Percentiles rank a stretch among this genome's conserved stretches.
Evolutionary conservation across 129 eudicot species (phyloP).

Genomic region (Sambucus nigra): DNA sequence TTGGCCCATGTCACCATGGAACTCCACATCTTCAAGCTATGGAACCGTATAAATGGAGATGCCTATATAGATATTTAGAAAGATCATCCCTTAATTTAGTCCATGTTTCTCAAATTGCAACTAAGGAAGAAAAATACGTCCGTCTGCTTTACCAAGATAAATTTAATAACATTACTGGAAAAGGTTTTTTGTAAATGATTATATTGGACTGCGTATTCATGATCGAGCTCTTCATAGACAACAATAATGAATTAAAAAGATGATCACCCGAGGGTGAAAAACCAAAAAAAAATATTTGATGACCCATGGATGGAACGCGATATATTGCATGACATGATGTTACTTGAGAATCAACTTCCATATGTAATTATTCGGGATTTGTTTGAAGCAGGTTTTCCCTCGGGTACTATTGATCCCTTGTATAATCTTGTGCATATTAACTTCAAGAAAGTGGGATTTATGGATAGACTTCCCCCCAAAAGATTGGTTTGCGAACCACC

Average conservation of each 20-base stretch:
- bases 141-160: constrained; percentile 1
- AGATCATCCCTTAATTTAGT: background rate
- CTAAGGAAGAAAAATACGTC: background rate
- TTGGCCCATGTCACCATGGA: constrained; percentile 5
- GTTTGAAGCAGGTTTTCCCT: background rate
- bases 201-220: constrained; percentile 7
- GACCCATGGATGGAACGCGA: background rate
- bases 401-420: background rate
- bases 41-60: constrained; percentile 10
- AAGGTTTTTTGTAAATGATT: constrained; percentile 3
- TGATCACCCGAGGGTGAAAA: background rate
- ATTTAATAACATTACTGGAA: background rate
- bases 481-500: background rate
- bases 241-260: background rate
- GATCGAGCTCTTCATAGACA: background rate
- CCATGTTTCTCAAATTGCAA: background rate
- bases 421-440: background rate
- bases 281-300: background rate
- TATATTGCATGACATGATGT: constrained; percentile 9
- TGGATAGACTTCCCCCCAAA: too few species aligned
- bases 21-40: background rate
- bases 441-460: background rate
- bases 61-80: background rate
- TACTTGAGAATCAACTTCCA: constrained; percentile 12
- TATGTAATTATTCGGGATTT: background rate